phyloP scores from a whole-genome alignment of 2,329 filamentous ascomycete genomes.

The Verticillium isaacii region DNA sequence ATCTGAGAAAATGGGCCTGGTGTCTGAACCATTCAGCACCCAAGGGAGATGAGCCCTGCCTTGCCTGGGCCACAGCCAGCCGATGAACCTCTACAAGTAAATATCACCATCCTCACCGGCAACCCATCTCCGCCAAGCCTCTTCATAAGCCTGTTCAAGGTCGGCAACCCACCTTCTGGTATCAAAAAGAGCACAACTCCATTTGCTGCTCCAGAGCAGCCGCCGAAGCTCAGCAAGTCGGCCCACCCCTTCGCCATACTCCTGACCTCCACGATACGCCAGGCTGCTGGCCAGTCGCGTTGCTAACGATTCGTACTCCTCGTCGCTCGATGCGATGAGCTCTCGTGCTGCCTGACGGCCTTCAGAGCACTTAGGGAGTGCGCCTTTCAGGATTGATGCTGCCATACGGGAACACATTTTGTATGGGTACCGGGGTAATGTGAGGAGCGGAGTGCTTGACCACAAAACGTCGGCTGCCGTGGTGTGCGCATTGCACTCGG shows the following conservation, averaged over 20 bases:
- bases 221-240: slow-evolving; percentile 74
- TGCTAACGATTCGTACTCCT: slow-evolving; percentile 78
- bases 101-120: slow-evolving; percentile 87
- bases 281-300: slow-evolving; percentile 62
- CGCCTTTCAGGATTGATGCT: slow-evolving; percentile 86
- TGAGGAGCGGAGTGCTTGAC: slow-evolving; percentile 91
- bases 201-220: slow-evolving; percentile 77
- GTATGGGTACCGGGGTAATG: slow-evolving; percentile 84
- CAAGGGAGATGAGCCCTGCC: neutral
- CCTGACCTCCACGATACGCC: slow-evolving; percentile 44
- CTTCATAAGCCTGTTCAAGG: slow-evolving; percentile 81
- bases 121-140: slow-evolving; percentile 87
- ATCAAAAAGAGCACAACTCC: slow-evolving; percentile 85
- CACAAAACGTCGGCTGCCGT: slow-evolving; percentile 95
- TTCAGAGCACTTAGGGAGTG: slow-evolving; percentile 67
- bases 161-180: slow-evolving; percentile 88
- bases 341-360: slow-evolving; percentile 66
- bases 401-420: slow-evolving; percentile 99
- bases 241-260: slow-evolving; percentile 43
- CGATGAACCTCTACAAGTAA: slow-evolving; percentile 50
- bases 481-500: slow-evolving; percentile 97
- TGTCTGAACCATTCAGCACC: neutral
- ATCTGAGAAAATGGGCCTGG: neutral
- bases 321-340: slow-evolving; percentile 72
- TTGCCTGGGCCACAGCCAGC: neutral